phyloP scores from a whole-genome alignment of 192 early-diverging fungal genomes.

The Coemansia sp. region DNA sequence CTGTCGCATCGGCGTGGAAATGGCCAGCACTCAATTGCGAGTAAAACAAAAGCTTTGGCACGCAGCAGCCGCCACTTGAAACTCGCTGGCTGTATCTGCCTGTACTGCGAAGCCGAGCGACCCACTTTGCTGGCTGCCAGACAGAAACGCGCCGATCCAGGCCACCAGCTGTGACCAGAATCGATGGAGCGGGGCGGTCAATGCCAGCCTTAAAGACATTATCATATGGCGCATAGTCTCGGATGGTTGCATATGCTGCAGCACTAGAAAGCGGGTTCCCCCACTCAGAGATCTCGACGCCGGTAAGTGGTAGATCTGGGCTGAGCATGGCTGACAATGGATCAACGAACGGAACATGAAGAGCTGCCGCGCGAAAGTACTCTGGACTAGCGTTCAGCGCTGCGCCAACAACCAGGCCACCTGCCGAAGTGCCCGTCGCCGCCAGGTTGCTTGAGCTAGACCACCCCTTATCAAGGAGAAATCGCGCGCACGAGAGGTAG shows the following conservation, averaged over 20 bases:
- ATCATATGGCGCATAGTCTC: constrained; percentile 68
- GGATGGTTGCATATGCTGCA: constrained; percentile 57
- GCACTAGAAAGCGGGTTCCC: constrained; percentile 60
- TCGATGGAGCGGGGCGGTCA: constrained; percentile 43
- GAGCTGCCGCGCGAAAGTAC: constrained; percentile 69
- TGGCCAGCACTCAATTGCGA: constrained; percentile 30
- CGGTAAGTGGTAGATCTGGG: constrained; percentile 66
- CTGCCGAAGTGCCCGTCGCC: constrained; percentile 71
- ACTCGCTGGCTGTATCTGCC: constrained; percentile 13
- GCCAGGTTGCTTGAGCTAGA: constrained; percentile 57
- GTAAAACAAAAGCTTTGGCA: constrained; percentile 27
- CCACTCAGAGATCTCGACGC: constrained; percentile 75
- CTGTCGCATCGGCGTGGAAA: constrained; percentile 16
- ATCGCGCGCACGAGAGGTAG: constrained; percentile 64
- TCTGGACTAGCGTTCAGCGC: constrained; percentile 63
- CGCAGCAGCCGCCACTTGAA: no score
- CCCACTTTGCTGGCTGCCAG: constrained; percentile 86
- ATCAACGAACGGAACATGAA: constrained; percentile 83
- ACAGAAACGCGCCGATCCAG: constrained; percentile 77
- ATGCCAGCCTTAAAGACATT: constrained; percentile 34
- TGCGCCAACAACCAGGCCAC: constrained; percentile 73
- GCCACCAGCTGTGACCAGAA: constrained; percentile 74
- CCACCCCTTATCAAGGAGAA: constrained; percentile 59
- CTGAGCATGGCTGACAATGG: constrained; percentile 82
- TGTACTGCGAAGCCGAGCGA: constrained; percentile 65